Conservation (phyloP, 2,329 filamentous ascomycete genomes). For the Atkinsonella texensis region DNA sequence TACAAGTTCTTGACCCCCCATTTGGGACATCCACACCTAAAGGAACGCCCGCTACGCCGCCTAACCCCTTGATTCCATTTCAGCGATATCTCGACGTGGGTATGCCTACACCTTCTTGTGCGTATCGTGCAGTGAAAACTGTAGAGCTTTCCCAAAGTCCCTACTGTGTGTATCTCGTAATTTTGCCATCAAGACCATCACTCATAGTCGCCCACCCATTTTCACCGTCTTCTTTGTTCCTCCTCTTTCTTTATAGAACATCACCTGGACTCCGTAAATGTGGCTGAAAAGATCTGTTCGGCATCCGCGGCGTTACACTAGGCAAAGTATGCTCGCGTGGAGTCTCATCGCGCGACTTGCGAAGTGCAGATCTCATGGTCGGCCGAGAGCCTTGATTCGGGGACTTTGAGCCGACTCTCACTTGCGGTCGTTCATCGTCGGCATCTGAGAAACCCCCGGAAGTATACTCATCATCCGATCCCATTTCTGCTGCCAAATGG, state of each 20-base stretch:
- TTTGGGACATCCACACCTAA: background rate
- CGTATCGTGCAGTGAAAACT: background rate
- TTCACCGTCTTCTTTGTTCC: background rate
- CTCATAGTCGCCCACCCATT: background rate
- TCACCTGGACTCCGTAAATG: constrained; percentile 24
- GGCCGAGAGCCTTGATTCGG: constrained; percentile 43
- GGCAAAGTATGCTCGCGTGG: constrained; percentile 22
- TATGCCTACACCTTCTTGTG: background rate
- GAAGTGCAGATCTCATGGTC: constrained; percentile 18
- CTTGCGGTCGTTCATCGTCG: constrained; percentile 43
- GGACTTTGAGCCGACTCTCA: constrained; percentile 51
- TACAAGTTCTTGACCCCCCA: background rate
- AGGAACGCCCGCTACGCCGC: background rate
- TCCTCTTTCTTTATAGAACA: constrained; percentile 15
- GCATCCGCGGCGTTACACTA: constrained; percentile 30
- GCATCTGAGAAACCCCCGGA: constrained; percentile 72
- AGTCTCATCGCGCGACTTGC: constrained; percentile 22
- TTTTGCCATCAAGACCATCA: background rate
- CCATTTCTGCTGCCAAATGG: constrained; percentile 44
- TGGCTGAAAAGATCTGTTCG: constrained; percentile 20
- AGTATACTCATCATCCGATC: constrained; percentile 64
- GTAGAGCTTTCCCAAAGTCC: background rate
- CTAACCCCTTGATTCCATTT: background rate
- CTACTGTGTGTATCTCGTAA: background rate
- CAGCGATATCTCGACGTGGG: background rate